These are phyloP conservation scores for Yamadazyma blattariae DNA, from an alignment of 1,139 yeast genomes.

Conservation along the genomic window DNA sequence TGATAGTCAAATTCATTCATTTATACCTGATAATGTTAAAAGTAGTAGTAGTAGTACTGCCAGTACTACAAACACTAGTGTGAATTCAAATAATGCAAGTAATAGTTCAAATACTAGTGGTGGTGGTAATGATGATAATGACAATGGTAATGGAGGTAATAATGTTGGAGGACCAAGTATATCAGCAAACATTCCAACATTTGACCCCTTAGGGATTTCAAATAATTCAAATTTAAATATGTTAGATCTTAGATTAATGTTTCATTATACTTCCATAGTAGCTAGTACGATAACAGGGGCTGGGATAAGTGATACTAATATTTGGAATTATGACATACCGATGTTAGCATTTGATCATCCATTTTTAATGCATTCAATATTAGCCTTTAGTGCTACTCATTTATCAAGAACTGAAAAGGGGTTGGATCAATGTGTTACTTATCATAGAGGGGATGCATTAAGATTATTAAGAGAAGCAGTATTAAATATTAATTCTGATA, in stretches of 20 bases:
- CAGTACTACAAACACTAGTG: not conserved
- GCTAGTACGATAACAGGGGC: conserved; percentile 88
- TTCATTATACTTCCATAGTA: conserved; percentile 82
- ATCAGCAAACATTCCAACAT: conserved; percentile 25
- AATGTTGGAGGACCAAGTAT: conserved; percentile 19
- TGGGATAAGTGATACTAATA: conserved; percentile 81
- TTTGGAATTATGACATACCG: conserved; percentile 88
- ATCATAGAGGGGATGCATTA: conserved; percentile 85
- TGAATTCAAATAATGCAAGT: not conserved
- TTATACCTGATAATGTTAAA: not conserved
- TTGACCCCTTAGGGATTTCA: conserved; percentile 14
- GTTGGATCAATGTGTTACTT: conserved; percentile 77
- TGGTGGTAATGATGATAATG: conserved; percentile 6
- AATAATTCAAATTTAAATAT: conserved; percentile 50
- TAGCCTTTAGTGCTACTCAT: conserved; percentile 92
- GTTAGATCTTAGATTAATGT: conserved; percentile 76
- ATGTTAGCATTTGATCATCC: conserved; percentile 85
- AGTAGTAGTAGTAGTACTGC: not conserved
- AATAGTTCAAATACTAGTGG: not conserved
- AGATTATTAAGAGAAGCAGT: conserved; percentile 81
- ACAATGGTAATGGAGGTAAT: conserved; percentile 2
- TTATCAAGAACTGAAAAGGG: conserved; percentile 74
- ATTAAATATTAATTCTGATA: conserved; percentile 73
- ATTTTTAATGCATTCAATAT: conserved; percentile 84
- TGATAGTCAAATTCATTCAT: conserved; percentile 18